Conservation (phyloP, 2,329 filamentous ascomycete genomes). For the Alternaria viburni region DNA sequence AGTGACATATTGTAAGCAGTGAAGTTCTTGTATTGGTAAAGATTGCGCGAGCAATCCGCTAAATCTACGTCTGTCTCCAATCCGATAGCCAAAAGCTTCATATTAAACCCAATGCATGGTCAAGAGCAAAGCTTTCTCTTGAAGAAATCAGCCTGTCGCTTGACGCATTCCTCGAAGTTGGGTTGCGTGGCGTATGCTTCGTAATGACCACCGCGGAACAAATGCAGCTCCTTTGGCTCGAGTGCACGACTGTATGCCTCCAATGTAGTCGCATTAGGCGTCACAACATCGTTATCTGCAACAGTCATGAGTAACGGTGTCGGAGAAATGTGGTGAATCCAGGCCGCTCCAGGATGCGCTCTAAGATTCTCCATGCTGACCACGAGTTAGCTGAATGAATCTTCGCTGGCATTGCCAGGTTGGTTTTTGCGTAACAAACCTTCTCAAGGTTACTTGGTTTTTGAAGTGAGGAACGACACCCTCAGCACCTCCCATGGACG, state of each 20-base stretch:
- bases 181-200: not conserved
- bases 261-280: not conserved
- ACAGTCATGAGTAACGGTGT: conserved; percentile 1
- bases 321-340: conserved; percentile 3
- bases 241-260: conserved; percentile 1
- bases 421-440: not conserved
- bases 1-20: not conserved
- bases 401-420: not conserved
- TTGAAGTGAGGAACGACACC: not conserved
- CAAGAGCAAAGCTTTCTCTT: not conserved
- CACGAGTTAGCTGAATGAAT: not conserved
- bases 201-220: not conserved
- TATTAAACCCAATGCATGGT: not conserved
- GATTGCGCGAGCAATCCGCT: not conserved
- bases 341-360: not conserved
- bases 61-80: not conserved
- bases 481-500: not conserved
- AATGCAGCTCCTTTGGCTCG: conserved; percentile 6
- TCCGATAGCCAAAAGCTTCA: not conserved
- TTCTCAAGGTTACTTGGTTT: not conserved
- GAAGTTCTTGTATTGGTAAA: not conserved
- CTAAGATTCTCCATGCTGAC: not conserved
- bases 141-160: conserved; percentile 1
- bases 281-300: not conserved
- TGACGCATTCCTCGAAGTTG: not conserved